These are phyloP conservation scores for Senna tora DNA, from an alignment of 306 rosid species.

Conservation along the genomic window DNA sequence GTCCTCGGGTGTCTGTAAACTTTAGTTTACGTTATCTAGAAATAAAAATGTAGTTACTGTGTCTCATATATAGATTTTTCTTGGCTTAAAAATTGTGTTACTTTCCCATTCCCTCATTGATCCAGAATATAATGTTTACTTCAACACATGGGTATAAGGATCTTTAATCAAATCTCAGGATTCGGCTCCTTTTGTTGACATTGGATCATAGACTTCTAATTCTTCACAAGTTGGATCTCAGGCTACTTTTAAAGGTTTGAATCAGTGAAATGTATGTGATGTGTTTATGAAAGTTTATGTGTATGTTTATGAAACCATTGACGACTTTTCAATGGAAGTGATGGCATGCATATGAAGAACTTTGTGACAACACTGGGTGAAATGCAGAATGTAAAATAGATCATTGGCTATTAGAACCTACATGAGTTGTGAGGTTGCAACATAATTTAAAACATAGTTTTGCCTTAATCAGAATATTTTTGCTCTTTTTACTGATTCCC, in stretches of 20 bases:
- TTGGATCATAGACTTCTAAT: constrained; percentile 61
- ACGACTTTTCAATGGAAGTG: constrained; percentile 3
- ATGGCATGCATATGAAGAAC: constrained; percentile 3
- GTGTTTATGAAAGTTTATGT: constrained; percentile 32
- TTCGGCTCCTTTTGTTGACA: constrained; percentile 52
- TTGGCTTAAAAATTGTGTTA: not conserved
- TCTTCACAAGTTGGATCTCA: constrained; percentile 53
- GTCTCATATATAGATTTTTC: constrained; percentile 20
- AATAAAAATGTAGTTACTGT: not conserved
- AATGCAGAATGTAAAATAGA: constrained; percentile 5
- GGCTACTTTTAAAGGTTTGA: constrained; percentile 69
- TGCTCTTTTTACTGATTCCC: not conserved
- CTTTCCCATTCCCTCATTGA: not conserved
- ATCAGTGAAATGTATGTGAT: constrained; percentile 11
- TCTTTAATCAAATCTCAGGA: constrained; percentile 59
- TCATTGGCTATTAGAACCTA: constrained; percentile 18
- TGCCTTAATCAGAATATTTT: not conserved
- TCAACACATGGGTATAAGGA: constrained; percentile 54
- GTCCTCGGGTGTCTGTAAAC: not conserved
- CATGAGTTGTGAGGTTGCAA: constrained; percentile 18
- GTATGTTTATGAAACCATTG: constrained; percentile 1
- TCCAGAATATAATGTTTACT: constrained; percentile 32
- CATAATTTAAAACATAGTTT: not conserved
- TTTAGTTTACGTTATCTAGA: too few species aligned
- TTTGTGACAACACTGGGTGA: not conserved